Evolutionary conservation across 768 basidiomycete species (phyloP), one percentile per base, ranked within the genome.

Genomic region (Mycena floridula): DNA sequence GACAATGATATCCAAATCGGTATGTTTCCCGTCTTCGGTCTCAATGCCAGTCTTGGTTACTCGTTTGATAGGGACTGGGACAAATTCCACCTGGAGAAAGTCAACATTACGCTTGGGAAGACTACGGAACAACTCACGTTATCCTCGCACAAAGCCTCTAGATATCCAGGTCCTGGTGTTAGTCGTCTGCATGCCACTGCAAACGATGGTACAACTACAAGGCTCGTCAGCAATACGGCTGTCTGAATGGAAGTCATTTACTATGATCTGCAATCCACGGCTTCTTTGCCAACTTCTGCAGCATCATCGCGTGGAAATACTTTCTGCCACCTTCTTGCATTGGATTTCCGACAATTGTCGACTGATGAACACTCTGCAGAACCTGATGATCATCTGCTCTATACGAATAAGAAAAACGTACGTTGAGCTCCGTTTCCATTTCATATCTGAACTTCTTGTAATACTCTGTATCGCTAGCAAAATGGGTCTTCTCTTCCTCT

Each of bases 111-210:
- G 28, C 21, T 18, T 22, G 16, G 20, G 30, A 18, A 22, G 24
- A 38, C 18, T 3, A 47, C 43, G 16, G 24, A 21, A 5, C 5
- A 30, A 45, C 61, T 25, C 47, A 79, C 82, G 53, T 84, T 83
- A 49, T 78, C 75, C 59, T 75, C 69, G 47, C 74, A 77, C 2
- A 85, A 60, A 0, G 82, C 77, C 51, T 84, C 80, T 25, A 85
- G 68, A 54, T 81, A 85, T 5, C 82, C 81, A 8, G 79, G 79
- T 0, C 81, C 82, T 2, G 81, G 79, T 0, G 83, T 85, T 39
- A 83, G 59, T n/a, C 82, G 68, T 22, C 81, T 68, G 59, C 81
- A 85, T 4, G 64, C 70, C 13, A 81, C 72, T 5, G 72, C 63
- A 50, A 82, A 84, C 37, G 74, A 63, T 11, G 82, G 80, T 21